phyloP scores from a whole-genome alignment of 306 rosid species.

The Erythrophleum fordii region DNA sequence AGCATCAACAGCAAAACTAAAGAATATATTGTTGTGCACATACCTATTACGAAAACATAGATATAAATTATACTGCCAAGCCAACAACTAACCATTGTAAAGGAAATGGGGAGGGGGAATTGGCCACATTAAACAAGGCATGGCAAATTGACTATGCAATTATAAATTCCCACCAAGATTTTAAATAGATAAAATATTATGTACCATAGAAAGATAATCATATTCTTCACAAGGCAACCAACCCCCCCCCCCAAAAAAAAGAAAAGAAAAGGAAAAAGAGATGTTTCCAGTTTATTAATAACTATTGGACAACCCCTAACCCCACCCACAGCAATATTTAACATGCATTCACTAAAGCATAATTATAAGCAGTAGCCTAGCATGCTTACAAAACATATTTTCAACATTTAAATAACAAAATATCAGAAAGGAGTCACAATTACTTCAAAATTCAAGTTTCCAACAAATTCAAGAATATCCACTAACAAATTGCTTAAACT shows the following conservation, averaged over 20 bases:
- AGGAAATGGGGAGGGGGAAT: conserved; percentile 15
- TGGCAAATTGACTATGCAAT: not conserved
- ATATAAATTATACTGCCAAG: conserved; percentile 22
- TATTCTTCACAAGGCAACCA: not conserved
- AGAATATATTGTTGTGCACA: conserved; percentile 98
- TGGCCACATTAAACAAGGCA: conserved; percentile 1
- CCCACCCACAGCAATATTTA: not conserved
- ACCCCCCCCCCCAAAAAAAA: not conserved
- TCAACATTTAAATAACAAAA: conserved; percentile 13
- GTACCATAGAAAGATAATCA: not conserved
- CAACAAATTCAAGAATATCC: conserved; percentile 23
- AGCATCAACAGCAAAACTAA: conserved; percentile 97
- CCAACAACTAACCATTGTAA: conserved; percentile 3
- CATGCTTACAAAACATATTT: not conserved
- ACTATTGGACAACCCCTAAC: not conserved
- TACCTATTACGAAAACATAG: conserved; percentile 63
- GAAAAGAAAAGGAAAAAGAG: not conserved
- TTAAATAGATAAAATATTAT: not conserved
- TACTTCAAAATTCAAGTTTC: not conserved
- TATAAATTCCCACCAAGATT: conserved; percentile 17
- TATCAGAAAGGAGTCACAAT: conserved; percentile 26
- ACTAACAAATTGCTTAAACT: conserved; percentile 14
- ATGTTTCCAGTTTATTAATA: not conserved
- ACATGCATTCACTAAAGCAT: conserved; percentile 12
- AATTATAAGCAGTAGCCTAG: not conserved